Evolutionary conservation across 768 basidiomycete species (phyloP), one percentile per base, ranked within the genome.

Genomic region (Boletus subparvulus): DNA sequence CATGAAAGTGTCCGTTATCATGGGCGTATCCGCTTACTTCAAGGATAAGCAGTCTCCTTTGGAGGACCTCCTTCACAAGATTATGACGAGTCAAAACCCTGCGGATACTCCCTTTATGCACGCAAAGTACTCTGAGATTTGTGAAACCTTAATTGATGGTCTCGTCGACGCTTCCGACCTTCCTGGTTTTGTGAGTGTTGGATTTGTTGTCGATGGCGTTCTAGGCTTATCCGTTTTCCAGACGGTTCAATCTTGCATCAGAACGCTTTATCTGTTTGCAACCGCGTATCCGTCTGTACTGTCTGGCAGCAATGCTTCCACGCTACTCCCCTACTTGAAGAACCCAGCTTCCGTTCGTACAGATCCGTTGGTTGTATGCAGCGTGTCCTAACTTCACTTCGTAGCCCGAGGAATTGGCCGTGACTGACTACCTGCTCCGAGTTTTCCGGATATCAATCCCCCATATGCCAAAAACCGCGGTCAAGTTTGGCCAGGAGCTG

Each of bases 251-350:
- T 90, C 90, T 59, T 94, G 90, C 69, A 81, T 97, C 60, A 80
- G 89, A 62, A 93, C 93, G 0, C 87, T 97, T 26, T 85, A 92
- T 68, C 72, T 95, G 1, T 86, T 98, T 63, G 82, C 86, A 7
- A 83, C 86, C 3, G 91, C 94, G 0, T 86, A 94, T 70, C 92
- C 95, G 0, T 80, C 85, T 5, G 80, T 96, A 30, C 78, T 99
- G n/a, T 89, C 92, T 26, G 86, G 87, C 5, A 77, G 83, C 1
- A 89, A 92, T 58, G 97, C 94, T 0, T 86, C 86, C 2, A 90
- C 89, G 0, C 77, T 99, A 5, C 77, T 98, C 3, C 94, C 94
- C 0, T 98, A 98, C 69, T 78, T 99, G 47, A 94, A 93, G 70
- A 89, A 86, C 60, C 84, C 90, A 0, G 80, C 81, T 6, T 85